phyloP scores from a whole-genome alignment of 2,329 filamentous ascomycete genomes.

The Onygenales sp. region DNA sequence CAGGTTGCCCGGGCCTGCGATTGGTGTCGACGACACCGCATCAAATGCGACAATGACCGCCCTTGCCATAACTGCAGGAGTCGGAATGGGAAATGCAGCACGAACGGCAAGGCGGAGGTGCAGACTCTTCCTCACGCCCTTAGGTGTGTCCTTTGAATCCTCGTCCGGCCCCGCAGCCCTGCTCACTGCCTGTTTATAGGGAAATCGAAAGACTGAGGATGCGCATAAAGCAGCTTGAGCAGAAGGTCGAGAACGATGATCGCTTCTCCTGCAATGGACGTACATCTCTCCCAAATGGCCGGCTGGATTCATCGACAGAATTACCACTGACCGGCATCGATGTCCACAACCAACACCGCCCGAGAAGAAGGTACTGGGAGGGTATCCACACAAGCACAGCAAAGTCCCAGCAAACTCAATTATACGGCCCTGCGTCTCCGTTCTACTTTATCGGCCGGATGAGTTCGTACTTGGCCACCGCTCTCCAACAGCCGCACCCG shows the following conservation, averaged over 20 bases:
- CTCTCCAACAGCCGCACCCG: constrained; percentile 24
- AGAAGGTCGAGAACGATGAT: constrained; percentile 21
- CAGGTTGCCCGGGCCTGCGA: constrained; percentile 19
- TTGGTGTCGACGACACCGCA: constrained; percentile 19
- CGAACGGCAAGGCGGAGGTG: constrained; percentile 4
- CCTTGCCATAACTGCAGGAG: constrained; percentile 18
- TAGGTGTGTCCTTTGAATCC: background rate
- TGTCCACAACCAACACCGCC: constrained; percentile 6
- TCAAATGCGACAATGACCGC: constrained; percentile 18
- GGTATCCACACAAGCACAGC: constrained; percentile 30
- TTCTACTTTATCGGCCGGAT: constrained; percentile 39
- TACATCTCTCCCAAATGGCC: background rate
- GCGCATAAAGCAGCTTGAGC: constrained; percentile 23
- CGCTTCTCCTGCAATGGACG: constrained; percentile 3
- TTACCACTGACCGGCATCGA: background rate
- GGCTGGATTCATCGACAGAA: background rate
- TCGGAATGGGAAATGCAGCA: constrained; percentile 14
- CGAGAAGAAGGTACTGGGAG: constrained; percentile 25
- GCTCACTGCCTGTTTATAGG: constrained; percentile 1
- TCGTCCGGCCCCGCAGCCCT: background rate
- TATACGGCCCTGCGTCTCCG: constrained; percentile 37
- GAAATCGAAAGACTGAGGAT: constrained; percentile 24
- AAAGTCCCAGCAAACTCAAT: constrained; percentile 27
- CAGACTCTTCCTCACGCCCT: constrained; percentile 4
- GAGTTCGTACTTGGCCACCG: constrained; percentile 25